A percentile compares a stretch with the other conserved stretches of the same genome.
These are phyloP conservation scores for Naganishia kalamii DNA, from an alignment of 768 basidiomycete genomes.

Conservation along the genomic window DNA sequence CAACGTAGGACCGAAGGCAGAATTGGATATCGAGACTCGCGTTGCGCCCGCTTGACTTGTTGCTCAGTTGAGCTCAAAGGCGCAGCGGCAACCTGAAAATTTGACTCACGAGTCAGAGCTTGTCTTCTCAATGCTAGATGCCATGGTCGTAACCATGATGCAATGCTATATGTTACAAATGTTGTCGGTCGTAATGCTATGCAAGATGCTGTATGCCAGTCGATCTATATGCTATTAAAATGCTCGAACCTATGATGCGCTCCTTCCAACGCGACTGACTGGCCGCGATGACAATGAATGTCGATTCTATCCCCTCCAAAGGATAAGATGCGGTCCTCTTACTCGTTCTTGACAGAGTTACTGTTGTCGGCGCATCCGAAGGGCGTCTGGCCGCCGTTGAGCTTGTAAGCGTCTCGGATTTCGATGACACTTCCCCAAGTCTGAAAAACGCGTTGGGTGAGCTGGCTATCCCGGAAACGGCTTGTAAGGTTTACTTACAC, in stretches of 20 bases:
- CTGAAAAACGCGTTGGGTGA: not conserved
- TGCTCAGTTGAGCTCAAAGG: too few relatives aligned
- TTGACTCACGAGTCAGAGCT: too few relatives aligned
- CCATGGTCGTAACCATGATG: not conserved
- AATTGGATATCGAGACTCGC: too few relatives aligned
- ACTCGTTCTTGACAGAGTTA: constrained; percentile 12
- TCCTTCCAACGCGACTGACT: not conserved
- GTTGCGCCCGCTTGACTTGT: too few relatives aligned
- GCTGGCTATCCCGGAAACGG: not conserved
- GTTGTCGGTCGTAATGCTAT: not conserved
- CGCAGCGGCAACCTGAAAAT: too few relatives aligned
- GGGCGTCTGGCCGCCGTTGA: not conserved
- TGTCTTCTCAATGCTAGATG: not conserved
- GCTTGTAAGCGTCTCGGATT: constrained; percentile 9
- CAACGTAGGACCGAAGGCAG: too few relatives aligned
- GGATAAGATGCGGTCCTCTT: not conserved
- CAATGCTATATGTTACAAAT: constrained; percentile 9
- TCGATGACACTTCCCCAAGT: constrained; percentile 18
- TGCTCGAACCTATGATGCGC: not conserved
- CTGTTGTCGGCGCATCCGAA: constrained; percentile 18
- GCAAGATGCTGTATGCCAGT: not conserved
- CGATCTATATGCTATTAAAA: constrained; percentile 2
- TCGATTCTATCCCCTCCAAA: too few relatives aligned
- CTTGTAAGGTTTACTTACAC: constrained; percentile 6
- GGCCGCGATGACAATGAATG: too few relatives aligned